Conservation (phyloP, 768 basidiomycete genomes). For the Mycena haematopus region DNA sequence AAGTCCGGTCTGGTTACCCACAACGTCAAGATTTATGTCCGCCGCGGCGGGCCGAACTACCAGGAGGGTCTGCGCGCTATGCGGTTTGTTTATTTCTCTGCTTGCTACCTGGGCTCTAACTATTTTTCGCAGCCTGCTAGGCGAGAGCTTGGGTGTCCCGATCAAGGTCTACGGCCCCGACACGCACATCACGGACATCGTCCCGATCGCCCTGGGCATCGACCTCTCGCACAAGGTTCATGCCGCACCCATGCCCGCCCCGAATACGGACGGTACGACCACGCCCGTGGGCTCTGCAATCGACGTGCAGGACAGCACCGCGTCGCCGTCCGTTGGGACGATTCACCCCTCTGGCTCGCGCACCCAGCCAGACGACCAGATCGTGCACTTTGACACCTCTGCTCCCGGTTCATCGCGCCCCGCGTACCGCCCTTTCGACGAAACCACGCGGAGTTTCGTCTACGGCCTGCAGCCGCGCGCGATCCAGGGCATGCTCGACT, state of each 20-base stretch:
- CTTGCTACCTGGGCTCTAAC: not conserved
- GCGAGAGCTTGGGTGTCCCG: conserved; percentile 95
- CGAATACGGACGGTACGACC: conserved; percentile 49
- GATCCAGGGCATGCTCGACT: conserved; percentile 96
- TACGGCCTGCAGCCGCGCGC: conserved; percentile 99
- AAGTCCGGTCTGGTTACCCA: conserved; percentile 83
- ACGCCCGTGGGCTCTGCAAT: conserved; percentile 48
- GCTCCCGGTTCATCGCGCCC: conserved; percentile 58
- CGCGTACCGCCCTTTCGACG: conserved; percentile 91
- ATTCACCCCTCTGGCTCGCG: conserved; percentile 83
- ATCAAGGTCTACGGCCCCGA: conserved; percentile 98
- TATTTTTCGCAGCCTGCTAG: conserved; percentile 60
- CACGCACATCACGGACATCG: conserved; percentile 98
- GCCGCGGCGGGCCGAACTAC: conserved; percentile 99
- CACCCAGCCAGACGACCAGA: conserved; percentile 85
- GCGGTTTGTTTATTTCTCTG: conserved; percentile 47
- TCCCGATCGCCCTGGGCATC: conserved; percentile 95
- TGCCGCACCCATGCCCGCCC: conserved; percentile 35
- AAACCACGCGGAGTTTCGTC: conserved; percentile 92
- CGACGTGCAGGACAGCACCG: conserved; percentile 43
- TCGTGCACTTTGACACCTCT: conserved; percentile 82
- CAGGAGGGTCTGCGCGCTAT: conserved; percentile 98
- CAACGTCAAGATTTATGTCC: conserved; percentile 93
- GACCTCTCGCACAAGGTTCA: conserved; percentile 53
- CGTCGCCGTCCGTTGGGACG: conserved; percentile 61